Evolutionary conservation across 768 basidiomycete species (phyloP), one percentile per base, ranked within the genome.

Genomic region (Lyophyllum atratum): DNA sequence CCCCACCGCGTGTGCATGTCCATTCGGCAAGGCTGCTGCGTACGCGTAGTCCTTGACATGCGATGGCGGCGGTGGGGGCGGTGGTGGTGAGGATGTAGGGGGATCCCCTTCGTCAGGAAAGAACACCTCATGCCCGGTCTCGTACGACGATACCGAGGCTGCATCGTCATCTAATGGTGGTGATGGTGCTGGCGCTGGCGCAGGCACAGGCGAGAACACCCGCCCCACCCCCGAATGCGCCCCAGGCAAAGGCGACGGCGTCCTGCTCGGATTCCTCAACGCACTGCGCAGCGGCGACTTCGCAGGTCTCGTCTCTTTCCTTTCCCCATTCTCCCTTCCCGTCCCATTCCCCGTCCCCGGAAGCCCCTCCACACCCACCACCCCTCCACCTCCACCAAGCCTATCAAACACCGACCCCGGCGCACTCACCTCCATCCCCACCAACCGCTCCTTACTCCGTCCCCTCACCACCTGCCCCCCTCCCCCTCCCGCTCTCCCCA

Each of bases 211-310:
- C 25, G 31, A 15, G 6, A 37, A 15, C 3, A 37, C 34, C 6
- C n/a, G n/a, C n/a, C n/a, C n/a, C n/a, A n/a, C n/a, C n/a, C n/a
- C n/a, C n/a, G n/a, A n/a, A n/a, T 37, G 34, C 34, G 11, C 11
- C 29, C 34, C 59, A 0, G 66, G 66, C 48, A 67, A 55, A 8
- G 84, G 83, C 22, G 83, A 83, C 9, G 82, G 80, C 24, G 80
- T 78, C 46, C 80, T 69, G 56, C 80, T 83, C 12, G 76, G 44
- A 56, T 81, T 80, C 61, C 82, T 80, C 70, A 91, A 59, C 22
- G 87, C 89, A 52, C 87, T 89, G 52, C 81, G 76, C 29, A 91
- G 64, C 0, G 88, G 87, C 25, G 74, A 67, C 66, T 78, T 80
- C 9, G 73, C 71, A 2, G 76, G 75, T 7, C 71, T 66, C 25